These are phyloP conservation scores for Diplotaxis tenuifolia DNA, from an alignment of 345 rosid species.

Conservation along the genomic window DNA sequence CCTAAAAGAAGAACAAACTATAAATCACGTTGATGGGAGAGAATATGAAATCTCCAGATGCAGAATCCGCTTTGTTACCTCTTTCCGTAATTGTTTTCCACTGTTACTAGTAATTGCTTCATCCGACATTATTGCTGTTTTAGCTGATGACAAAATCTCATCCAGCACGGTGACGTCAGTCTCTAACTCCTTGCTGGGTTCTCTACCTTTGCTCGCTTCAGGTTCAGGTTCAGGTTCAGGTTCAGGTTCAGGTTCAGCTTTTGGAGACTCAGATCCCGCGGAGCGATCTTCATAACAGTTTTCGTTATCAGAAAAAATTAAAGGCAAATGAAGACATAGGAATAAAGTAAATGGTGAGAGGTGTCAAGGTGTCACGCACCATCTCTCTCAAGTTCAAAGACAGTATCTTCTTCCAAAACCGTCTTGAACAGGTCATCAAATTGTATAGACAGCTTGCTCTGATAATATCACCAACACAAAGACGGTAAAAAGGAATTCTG, in stretches of 20 bases:
- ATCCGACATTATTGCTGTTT: slow-evolving; percentile 42
- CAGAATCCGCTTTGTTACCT: slow-evolving; percentile 41
- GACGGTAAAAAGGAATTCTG: not conserved
- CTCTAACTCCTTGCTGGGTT: slow-evolving; percentile 30
- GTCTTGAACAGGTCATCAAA: slow-evolving; percentile 83
- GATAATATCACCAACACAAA: slow-evolving; percentile 33
- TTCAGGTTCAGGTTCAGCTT: slow-evolving; percentile 41
- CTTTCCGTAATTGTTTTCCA: slow-evolving; percentile 50
- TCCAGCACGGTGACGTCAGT: slow-evolving; percentile 59
- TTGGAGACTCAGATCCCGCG: slow-evolving; percentile 50
- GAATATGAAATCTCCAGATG: not conserved
- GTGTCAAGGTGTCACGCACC: slow-evolving; percentile 52
- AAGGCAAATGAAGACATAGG: not conserved
- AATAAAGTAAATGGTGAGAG: too few species aligned
- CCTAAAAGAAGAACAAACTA: slow-evolving; percentile 46
- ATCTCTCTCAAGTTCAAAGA: slow-evolving; percentile 50
- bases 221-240: slow-evolving; percentile 44
- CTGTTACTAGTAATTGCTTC: slow-evolving; percentile 36
- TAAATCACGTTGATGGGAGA: slow-evolving; percentile 11
- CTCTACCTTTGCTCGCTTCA: slow-evolving; percentile 38
- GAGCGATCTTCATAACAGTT: slow-evolving; percentile 38
- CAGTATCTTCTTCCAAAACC: slow-evolving; percentile 87
- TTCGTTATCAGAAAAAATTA: slow-evolving; percentile 4
- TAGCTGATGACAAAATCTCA: slow-evolving; percentile 68
- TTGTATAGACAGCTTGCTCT: slow-evolving; percentile 81